phyloP scores from a whole-genome alignment of 768 basidiomycete genomes.

The Leccinum truebloodii region DNA sequence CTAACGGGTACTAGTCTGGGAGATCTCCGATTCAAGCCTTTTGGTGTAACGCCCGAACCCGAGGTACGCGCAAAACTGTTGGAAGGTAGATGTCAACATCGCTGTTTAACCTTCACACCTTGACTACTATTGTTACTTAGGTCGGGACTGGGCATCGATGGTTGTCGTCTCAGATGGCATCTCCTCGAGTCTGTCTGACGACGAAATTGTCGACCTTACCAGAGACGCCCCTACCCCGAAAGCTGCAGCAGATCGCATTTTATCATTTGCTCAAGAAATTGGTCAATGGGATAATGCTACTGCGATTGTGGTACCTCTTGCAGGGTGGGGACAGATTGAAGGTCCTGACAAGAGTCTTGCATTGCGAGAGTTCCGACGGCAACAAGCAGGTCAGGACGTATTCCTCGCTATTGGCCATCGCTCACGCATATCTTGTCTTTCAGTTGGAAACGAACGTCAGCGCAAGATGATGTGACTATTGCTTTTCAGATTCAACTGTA shows the following conservation, averaged over 20 bases:
- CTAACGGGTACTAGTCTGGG: slow-evolving; percentile 59
- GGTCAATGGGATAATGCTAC: slow-evolving; percentile 88
- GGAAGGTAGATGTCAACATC: slow-evolving; percentile 50
- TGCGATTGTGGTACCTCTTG: slow-evolving; percentile 85
- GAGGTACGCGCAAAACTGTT: slow-evolving; percentile 78
- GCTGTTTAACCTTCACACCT: not conserved
- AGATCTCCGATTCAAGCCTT: slow-evolving; percentile 85
- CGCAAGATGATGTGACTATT: slow-evolving; percentile 53
- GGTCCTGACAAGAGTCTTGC: slow-evolving; percentile 84
- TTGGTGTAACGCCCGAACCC: slow-evolving; percentile 92
- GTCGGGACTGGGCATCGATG: slow-evolving; percentile 82
- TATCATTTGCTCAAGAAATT: slow-evolving; percentile 85
- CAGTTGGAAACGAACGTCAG: slow-evolving; percentile 61
- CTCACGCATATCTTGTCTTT: slow-evolving; percentile 7
- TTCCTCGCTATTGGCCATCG: not conserved
- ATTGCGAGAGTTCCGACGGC: slow-evolving; percentile 75
- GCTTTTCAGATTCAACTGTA: not conserved
- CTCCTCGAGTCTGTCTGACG: slow-evolving; percentile 87
- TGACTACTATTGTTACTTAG: slow-evolving; percentile 40
- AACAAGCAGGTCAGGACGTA: slow-evolving; percentile 53
- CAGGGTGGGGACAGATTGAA: slow-evolving; percentile 83
- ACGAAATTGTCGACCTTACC: slow-evolving; percentile 91
- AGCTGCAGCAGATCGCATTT: slow-evolving; percentile 77
- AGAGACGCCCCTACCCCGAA: slow-evolving; percentile 70
- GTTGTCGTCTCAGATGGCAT: slow-evolving; percentile 93